Evolutionary conservation across 1,139 yeast genomes (phyloP), one percentile per base, ranked within the genome.

Genomic region (Candida albicans): DNA sequence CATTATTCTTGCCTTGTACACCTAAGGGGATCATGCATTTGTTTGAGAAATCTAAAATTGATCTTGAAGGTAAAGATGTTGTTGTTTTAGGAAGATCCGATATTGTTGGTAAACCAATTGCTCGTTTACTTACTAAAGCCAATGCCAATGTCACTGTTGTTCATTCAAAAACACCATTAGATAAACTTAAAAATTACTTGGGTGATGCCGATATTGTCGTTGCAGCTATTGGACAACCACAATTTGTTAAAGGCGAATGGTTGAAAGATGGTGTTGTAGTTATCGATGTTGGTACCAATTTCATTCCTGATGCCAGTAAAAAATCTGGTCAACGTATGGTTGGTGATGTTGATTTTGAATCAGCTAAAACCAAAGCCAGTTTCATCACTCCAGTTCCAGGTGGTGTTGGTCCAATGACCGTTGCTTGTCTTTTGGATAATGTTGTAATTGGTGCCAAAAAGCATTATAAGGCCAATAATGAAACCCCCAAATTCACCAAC

Each of bases 381-480:
- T 75, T 77, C 59, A 79, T 93, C 60, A 93, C 99, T 22, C 99
- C 99, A 26, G 99, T 93, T 46, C 99, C 99, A 41, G 99, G 99
- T 61, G 99, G 99, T 54, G 99, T 93, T 48, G 99, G 99, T 42
- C 99, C 99, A 57, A 93, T 93, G 98, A 93, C 99, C 10, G 98
- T 93, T 42, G 98, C 98, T 41, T 88, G 90, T 87, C 79, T 93
- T 47, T 81, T 91, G 65, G 87, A 87, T 60, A 93, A 93, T 62
- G 96, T 91, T 28, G 79, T 87, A 35, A 70, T 77, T 48, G 89
- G 97, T 37, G 97, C 98, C 33, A 81, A 86, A 58, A 62, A 63
- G 40, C 81, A 77, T 57, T 68, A 70, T 49, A 54, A 57, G 14
- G 64, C 70, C 45, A 69, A 72, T 54, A 73, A 74, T 53, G 71